Conservation (phyloP, 495 filamentous ascomycete species). For the Penicillium canariense region DNA sequence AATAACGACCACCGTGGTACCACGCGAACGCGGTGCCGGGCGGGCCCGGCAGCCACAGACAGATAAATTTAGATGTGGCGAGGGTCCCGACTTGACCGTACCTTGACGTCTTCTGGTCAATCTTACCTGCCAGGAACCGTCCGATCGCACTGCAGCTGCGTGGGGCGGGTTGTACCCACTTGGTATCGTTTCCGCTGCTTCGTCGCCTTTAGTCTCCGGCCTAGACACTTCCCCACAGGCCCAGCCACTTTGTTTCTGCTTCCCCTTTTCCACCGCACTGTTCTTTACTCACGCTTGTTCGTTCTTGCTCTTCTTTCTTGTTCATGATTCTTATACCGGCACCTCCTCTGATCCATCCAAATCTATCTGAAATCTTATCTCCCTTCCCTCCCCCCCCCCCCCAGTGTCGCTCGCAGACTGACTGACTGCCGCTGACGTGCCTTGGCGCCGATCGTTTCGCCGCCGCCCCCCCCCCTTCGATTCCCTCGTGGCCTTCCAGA, state of each 20-base stretch:
- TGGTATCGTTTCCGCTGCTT: background rate
- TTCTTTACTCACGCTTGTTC: background rate
- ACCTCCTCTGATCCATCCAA: no score
- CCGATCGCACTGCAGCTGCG: background rate
- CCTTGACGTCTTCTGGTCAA: no score
- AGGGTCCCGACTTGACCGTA: no score
- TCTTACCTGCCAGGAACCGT: constrained; percentile 8
- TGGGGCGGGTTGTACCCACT: background rate
- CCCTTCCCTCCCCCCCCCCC: no score
- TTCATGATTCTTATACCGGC: background rate
- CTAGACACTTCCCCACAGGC: constrained; percentile 20
- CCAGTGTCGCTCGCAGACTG: constrained; percentile 1
- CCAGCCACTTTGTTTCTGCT: constrained; percentile 28
- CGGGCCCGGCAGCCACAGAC: no score
- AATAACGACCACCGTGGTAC: background rate
- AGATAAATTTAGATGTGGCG: no score
- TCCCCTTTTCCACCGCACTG: constrained; percentile 9
- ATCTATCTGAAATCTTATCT: background rate
- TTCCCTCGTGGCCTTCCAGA: constrained; percentile 21
- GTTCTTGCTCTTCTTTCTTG: background rate
- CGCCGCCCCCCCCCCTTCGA: constrained; percentile 10
- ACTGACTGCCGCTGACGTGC: constrained; percentile 5
- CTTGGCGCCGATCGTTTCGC: constrained; percentile 9
- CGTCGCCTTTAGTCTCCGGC: background rate
- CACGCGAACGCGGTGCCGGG: no score